These are phyloP conservation scores for Corrigiola litoralis DNA, from an alignment of 179 eudicot genomes.

Conservation along the genomic window DNA sequence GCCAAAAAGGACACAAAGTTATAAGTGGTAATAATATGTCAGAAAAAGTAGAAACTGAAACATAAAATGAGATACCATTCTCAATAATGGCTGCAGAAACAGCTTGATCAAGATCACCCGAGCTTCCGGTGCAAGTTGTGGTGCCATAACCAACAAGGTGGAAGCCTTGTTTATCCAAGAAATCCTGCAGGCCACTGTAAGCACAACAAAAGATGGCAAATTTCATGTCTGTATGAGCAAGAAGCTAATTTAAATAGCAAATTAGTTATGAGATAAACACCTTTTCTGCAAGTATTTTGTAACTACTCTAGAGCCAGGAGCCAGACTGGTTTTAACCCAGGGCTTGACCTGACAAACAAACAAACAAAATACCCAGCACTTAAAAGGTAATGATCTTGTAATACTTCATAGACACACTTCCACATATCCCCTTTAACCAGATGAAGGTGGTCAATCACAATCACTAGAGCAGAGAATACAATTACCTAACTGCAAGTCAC, in stretches of 20 bases:
- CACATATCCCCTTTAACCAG: too few relatives aligned
- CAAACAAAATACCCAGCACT: too few relatives aligned
- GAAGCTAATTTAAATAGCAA: neutral
- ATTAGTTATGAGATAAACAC: constrained; percentile 31
- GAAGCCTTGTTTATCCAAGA: constrained; percentile 89
- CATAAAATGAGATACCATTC: constrained; percentile 49
- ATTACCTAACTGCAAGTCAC: too few relatives aligned
- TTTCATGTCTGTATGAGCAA: neutral
- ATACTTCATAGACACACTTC: too few relatives aligned
- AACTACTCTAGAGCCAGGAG: constrained; percentile 98
- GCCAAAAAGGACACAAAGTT: too few relatives aligned
- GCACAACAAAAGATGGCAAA: neutral
- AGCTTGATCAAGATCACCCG: constrained; percentile 93
- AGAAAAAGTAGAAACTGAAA: constrained; percentile 2
- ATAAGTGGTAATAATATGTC: too few relatives aligned
- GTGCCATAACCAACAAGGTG: constrained; percentile 91
- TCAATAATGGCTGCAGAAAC: constrained; percentile 84
- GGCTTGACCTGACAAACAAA: constrained; percentile 75
- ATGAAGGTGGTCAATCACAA: too few relatives aligned
- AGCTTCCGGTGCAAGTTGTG: constrained; percentile 97
- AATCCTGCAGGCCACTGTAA: constrained; percentile 84
- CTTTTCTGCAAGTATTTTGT: constrained; percentile 79
- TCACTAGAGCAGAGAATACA: too few relatives aligned
- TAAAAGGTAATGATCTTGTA: too few relatives aligned
- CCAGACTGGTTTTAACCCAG: constrained; percentile 97